Conservation (phyloP, 257 asterid genomes). For the Plectranthus barbatus region DNA sequence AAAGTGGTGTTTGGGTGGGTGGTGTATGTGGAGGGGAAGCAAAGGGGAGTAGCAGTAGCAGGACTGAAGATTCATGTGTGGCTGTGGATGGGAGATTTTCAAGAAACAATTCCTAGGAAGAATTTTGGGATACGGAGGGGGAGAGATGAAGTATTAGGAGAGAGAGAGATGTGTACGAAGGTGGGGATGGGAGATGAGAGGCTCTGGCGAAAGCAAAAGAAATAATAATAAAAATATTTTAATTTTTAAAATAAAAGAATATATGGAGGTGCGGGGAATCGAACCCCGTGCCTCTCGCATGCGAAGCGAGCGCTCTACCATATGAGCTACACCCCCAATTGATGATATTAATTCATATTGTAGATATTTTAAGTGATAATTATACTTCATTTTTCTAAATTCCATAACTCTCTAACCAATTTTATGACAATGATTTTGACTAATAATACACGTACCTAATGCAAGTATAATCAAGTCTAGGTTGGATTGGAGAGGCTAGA, state of each 20-base stretch:
- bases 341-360: too few relatives aligned
- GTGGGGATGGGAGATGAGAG: conserved; percentile 56
- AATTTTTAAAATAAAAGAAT: too few relatives aligned
- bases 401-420: too few relatives aligned
- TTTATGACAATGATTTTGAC: too few relatives aligned
- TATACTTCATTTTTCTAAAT: too few relatives aligned
- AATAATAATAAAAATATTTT: not conserved
- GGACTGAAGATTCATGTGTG: conserved; percentile 47
- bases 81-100: not conserved
- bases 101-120: not conserved
- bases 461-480: too few relatives aligned
- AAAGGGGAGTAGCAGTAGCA: conserved; percentile 28
- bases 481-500: too few relatives aligned
- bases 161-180: not conserved
- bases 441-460: too few relatives aligned
- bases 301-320: conserved; percentile 99
- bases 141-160: too few relatives aligned
- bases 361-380: too few relatives aligned
- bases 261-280: conserved; percentile 96
- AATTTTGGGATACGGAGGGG: not conserved
- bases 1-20: conserved; percentile 12
- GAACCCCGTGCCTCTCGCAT: conserved; percentile 99
- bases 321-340: conserved; percentile 97
- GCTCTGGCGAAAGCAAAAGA: conserved; percentile 9
- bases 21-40: conserved; percentile 24